Percentiles rank a stretch among this genome's conserved stretches.
Evolutionary conservation across 2,329 filamentous ascomycete genomes (phyloP).

Genomic region (Harringtonia lauricola): DNA sequence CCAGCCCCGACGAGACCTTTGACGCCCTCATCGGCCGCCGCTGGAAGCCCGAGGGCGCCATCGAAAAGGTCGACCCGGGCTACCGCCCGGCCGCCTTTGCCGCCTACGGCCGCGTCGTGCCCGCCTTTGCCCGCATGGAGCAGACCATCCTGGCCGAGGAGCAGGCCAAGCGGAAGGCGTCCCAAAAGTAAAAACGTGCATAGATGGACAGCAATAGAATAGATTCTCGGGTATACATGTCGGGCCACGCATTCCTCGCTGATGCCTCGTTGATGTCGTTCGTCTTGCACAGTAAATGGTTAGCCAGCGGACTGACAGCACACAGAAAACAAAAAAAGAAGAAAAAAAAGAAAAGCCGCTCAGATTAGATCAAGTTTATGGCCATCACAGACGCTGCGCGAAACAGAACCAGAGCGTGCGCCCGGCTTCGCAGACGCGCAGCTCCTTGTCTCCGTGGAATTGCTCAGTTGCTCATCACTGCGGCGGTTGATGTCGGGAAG

Average conservation of each 20-base stretch:
- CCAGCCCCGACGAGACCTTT: slow-evolving; percentile 57
- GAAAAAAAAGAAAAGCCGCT: slow-evolving; percentile 16
- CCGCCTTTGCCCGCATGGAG: slow-evolving; percentile 71
- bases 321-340: neutral
- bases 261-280: no score
- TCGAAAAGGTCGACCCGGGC: slow-evolving; percentile 72
- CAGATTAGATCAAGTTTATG: slow-evolving; percentile 54
- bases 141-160: slow-evolving; percentile 42
- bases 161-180: slow-evolving; percentile 13
- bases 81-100: slow-evolving; percentile 67
- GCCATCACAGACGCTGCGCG: slow-evolving; percentile 28
- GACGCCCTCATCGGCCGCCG: slow-evolving; percentile 74
- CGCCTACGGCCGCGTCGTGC: slow-evolving; percentile 64
- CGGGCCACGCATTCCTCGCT: no score
- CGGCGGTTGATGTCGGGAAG: no score
- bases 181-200: neutral
- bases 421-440: slow-evolving; percentile 43
- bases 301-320: no score
- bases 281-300: no score
- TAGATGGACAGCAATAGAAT: no score
- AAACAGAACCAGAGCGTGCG: no score
- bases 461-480: slow-evolving; percentile 27
- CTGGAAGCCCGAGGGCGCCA: slow-evolving; percentile 78
- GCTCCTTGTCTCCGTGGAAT: slow-evolving; percentile 27
- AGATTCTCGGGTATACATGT: no score